Evolutionary conservation across 495 filamentous ascomycete genomes (phyloP), one percentile per base, ranked within the genome.

Genomic region (Xylona heveae): DNA sequence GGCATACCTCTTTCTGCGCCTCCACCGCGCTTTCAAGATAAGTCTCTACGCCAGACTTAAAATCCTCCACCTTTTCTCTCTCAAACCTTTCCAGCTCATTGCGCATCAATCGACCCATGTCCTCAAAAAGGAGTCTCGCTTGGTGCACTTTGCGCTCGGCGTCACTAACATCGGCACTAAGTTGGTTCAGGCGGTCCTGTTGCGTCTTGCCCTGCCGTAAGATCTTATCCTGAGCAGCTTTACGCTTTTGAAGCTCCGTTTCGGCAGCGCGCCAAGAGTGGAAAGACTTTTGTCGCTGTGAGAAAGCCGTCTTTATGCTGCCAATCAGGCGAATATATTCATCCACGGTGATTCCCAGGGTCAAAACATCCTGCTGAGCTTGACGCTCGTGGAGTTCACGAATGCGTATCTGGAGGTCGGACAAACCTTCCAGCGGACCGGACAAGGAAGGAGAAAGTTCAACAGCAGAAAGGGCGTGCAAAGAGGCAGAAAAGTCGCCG

Each of bases 41-140:
- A 0, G 88, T 97, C 58, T 97, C 88, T 2, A 97, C 85, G 0
- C 81, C 90, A 38, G 76, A 84, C 59, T 95, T 97, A 55, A 97
- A 97, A 50, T 97, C 88, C 49, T 97, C 88, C 5, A 97, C 88
- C 59, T 97, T 97, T 57, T 97, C 88, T 42, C 68, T 68, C 58
- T 95, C 88, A 44, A 97, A 97, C 18, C 83, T 62, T 39, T 95
- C 88, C 37, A 97, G 60, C 52, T 97, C 88, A 19, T 60, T 57
- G 24, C 80, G 66, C 83, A 97, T 85, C 48, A 92, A 57, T 17
- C 81, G 64, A 8, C 88, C 88, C 88, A 97, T 94, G 48, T 97
- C 90, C 38, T 97, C 88, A 49, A 97, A 97, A 34, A 92, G 51
- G 35, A 97, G 48, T 30, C 83, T 61, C 1, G 81, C 74, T 44